Percentiles rank a stretch among this genome's conserved stretches.
These are phyloP conservation scores for Leccinum pachyderme DNA, from an alignment of 1,284 basidiomycete species.

Conservation along the genomic window DNA sequence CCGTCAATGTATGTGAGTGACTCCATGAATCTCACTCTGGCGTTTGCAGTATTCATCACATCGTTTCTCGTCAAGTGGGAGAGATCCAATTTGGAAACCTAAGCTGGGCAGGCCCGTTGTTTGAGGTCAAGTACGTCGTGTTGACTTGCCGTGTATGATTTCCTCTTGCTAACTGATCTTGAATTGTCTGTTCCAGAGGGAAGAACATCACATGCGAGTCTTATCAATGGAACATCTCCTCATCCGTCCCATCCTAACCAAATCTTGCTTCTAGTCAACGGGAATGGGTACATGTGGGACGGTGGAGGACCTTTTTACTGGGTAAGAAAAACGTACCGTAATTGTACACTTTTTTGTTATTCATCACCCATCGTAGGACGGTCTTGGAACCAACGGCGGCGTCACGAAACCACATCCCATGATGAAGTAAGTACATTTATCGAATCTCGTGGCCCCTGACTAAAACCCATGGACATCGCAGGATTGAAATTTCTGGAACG, in stretches of 20 bases:
- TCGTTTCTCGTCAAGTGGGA: constrained; percentile 35
- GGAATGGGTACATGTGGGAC: constrained; percentile 45
- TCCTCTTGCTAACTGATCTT: not conserved
- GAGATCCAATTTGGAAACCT: constrained; percentile 41
- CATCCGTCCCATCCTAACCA: not conserved
- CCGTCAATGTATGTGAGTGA: constrained; percentile 34
- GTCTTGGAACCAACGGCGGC: constrained; percentile 33
- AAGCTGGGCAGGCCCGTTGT: constrained; percentile 45
- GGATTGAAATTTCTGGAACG: constrained; percentile 1
- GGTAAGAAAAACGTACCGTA: constrained; percentile 25
- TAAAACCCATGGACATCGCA: not conserved
- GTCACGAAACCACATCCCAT: constrained; percentile 36
- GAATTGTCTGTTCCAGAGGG: constrained; percentile 28
- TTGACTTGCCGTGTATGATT: not conserved
- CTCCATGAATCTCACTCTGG: not conserved
- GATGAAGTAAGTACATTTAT: constrained; percentile 33
- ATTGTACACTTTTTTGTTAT: not conserved
- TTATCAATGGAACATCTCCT: not conserved
- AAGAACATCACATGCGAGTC: constrained; percentile 40
- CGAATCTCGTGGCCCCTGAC: not conserved
- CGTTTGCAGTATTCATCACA: not conserved
- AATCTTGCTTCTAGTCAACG: constrained; percentile 38
- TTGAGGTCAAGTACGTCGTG: constrained; percentile 22
- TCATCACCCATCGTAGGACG: constrained; percentile 36
- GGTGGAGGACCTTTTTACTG: constrained; percentile 45